Base-by-base conservation (phyloP, 768 basidiomycete species). In the Peribolospora baueri region DNA sequence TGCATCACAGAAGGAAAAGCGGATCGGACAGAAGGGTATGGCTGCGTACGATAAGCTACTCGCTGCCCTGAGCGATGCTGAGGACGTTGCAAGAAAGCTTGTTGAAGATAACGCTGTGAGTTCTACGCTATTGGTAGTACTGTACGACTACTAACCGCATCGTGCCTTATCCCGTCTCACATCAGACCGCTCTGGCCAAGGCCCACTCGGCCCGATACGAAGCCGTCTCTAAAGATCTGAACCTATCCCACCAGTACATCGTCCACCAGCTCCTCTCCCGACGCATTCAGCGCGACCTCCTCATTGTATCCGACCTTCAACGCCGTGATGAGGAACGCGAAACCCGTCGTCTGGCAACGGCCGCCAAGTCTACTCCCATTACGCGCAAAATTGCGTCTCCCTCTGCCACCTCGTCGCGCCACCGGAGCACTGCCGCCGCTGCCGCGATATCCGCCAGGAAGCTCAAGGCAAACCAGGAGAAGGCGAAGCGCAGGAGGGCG, bases 21-120 rank as follows among this genome's bases (percentile, higher is more conserved):
- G 25, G 25, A 25, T 25, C 1, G 25, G 25, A 25, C 83, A 83
- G 66, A 77, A 76, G 56, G 76, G 79, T 45, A 82, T 93, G 57
- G 83, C 82, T 13, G 81, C 83, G 0, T 97, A 84, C 61, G 88
- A 93, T 68, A 77, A 77, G 14, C 77, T 88, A 56, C 73, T 97
- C 38, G 74, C 77, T 36, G 80, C 85, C 1, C 66, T 93, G 57
- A 85, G 84, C 55, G 90, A 97, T 54, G 88, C 86, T 2, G 88
- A 91, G 65, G 80, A 79, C 4, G 78, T 87, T 1, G 78, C 84
- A 3, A 73, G 80, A 54, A 82, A 81, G 64, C 70, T 91, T 37
- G 70, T 76, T 38, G 88, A 90, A 63, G 76, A 78, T n/a, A 82
- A 90, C 56, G 79, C 87, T 74, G 85, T 83, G 55, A 54, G 70